Evolutionary conservation across 176 grass and related monocot genomes (phyloP).

Genomic region (Oryza punctata): DNA sequence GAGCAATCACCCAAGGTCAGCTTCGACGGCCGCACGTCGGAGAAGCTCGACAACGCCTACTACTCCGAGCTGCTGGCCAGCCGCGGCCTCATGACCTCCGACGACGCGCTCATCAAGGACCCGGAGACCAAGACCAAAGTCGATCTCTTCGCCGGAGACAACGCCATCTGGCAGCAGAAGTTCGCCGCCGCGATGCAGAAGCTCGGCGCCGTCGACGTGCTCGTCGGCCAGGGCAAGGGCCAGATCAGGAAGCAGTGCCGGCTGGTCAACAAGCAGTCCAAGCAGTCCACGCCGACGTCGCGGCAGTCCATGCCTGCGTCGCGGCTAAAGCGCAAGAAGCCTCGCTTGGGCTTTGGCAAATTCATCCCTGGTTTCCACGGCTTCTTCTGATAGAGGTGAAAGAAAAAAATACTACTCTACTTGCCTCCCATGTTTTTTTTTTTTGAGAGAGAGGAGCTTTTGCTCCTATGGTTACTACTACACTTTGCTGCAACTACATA

Average conservation of each 20-base stretch:
- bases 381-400: background rate
- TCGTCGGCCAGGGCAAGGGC: slow-evolving; percentile 10
- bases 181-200: slow-evolving; percentile 53
- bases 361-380: background rate
- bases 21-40: slow-evolving; percentile 33
- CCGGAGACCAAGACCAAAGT: slow-evolving; percentile 29
- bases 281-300: background rate
- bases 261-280: slow-evolving; percentile 18
- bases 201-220: slow-evolving; percentile 50
- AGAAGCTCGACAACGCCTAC: slow-evolving; percentile 53
- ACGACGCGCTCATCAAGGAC: slow-evolving; percentile 43
- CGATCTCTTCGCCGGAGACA: slow-evolving; percentile 28
- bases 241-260: slow-evolving; percentile 45
- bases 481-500: background rate
- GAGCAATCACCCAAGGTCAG: slow-evolving; percentile 46
- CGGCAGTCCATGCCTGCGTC: background rate
- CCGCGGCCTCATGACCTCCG: slow-evolving; percentile 52
- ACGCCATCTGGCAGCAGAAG: slow-evolving; percentile 39
- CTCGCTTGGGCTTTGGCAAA: background rate
- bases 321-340: background rate
- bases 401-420: too few species aligned
- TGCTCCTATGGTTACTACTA: background rate
- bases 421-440: too few species aligned
- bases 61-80: slow-evolving; percentile 42
- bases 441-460: too few species aligned